These are phyloP conservation scores for Flaveria linearis DNA, from an alignment of 129 eudicot species.

Conservation along the genomic window DNA sequence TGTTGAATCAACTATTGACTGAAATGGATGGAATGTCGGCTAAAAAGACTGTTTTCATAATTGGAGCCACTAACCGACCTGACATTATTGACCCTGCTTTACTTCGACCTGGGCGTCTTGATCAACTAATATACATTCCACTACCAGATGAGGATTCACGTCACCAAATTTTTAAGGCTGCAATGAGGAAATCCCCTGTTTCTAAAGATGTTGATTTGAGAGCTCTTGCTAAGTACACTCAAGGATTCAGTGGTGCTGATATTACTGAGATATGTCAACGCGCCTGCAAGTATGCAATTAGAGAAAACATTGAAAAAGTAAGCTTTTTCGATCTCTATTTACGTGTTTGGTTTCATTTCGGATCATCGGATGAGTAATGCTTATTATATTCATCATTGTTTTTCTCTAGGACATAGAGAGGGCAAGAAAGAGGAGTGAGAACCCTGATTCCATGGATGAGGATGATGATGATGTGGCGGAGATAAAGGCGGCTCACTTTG, in stretches of 20 bases:
- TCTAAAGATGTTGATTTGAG: constrained; percentile 35
- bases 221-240: constrained; percentile 38
- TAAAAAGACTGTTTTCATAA: constrained; percentile 3
- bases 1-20: constrained; percentile 29
- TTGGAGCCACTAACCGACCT: constrained; percentile 17
- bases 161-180: constrained; percentile 29
- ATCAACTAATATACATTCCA: constrained; percentile 36
- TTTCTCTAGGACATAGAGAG: constrained; percentile 45
- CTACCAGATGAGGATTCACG: constrained; percentile 36
- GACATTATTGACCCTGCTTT: constrained; percentile 18
- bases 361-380: not conserved
- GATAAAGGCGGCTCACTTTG: constrained; percentile 55
- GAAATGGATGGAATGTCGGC: constrained; percentile 5
- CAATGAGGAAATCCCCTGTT: constrained; percentile 36
- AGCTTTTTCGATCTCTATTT: not conserved
- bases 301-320: constrained; percentile 38
- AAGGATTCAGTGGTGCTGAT: constrained; percentile 38
- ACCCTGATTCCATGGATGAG: constrained; percentile 58
- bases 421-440: constrained; percentile 46
- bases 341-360: not conserved
- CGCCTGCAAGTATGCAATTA: constrained; percentile 41
- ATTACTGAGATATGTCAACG: constrained; percentile 33
- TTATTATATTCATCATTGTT: not conserved
- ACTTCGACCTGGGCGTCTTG: constrained; percentile 26
- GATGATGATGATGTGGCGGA: constrained; percentile 54